These are phyloP conservation scores for Coemansia reversa DNA, from an alignment of 192 early-diverging fungal genomes.

Conservation along the genomic window DNA sequence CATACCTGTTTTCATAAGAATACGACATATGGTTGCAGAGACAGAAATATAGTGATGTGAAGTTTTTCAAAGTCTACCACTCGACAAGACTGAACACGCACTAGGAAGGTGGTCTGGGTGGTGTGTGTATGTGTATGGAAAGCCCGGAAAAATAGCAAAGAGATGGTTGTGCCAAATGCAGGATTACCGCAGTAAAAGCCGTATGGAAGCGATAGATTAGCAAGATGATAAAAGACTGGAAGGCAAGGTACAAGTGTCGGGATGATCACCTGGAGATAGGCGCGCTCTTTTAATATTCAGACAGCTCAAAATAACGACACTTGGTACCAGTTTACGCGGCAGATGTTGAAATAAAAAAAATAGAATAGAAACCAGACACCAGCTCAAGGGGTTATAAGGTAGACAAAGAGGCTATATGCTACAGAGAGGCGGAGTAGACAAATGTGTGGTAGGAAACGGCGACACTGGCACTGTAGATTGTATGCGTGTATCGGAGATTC, in stretches of 20 bases:
- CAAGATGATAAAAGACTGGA: background rate
- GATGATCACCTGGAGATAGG: conserved; percentile 20
- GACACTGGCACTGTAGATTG: background rate
- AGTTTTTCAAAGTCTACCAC: background rate
- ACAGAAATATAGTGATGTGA: background rate
- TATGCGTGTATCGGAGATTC: background rate
- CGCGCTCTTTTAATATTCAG: conserved; percentile 18
- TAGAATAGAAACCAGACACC: background rate
- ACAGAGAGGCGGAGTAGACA: background rate
- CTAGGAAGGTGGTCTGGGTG: background rate
- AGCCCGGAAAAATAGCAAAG: background rate
- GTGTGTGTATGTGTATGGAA: background rate
- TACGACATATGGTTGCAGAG: conserved; percentile 35
- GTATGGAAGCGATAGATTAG: background rate
- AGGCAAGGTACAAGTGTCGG: background rate
- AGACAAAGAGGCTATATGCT: background rate
- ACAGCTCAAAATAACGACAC: conserved; percentile 9
- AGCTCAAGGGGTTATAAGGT: background rate
- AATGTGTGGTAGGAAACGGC: background rate
- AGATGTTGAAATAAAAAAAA: background rate
- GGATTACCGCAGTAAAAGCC: background rate
- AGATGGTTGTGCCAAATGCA: conserved; percentile 1
- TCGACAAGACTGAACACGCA: background rate
- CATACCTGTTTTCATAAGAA: conserved; percentile 51
- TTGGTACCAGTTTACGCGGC: background rate